A percentile compares a stretch with the other conserved stretches of the same genome.
phyloP scores from a whole-genome alignment of 305 asterid genomes.

The Rubia tinctorum region DNA sequence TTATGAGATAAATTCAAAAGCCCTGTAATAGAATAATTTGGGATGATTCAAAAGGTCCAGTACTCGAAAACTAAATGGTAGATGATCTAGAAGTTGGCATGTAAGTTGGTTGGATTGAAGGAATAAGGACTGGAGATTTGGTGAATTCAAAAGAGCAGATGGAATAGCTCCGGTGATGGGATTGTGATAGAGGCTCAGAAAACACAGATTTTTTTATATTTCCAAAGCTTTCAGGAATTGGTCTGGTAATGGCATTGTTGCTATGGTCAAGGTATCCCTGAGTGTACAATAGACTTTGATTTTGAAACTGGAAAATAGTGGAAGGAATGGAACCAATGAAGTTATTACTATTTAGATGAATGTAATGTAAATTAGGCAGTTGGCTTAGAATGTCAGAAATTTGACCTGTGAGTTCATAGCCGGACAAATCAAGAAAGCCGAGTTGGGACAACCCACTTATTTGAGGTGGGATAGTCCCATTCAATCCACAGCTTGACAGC shows the following conservation, averaged over 20 bases:
- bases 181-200: not conserved
- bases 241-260: not conserved
- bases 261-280: not conserved
- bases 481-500: not conserved
- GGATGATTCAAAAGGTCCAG: conserved; percentile 1
- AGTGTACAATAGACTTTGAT: not conserved
- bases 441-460: not conserved
- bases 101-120: conserved; percentile 11
- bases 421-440: conserved; percentile 23
- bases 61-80: no score
- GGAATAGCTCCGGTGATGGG: not conserved
- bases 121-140: not conserved
- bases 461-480: conserved; percentile 3
- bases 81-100: not conserved
- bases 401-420: not conserved
- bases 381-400: not conserved
- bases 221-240: not conserved
- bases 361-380: not conserved
- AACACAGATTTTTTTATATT: not conserved
- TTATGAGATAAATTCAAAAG: not conserved
- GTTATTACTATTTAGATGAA: not conserved
- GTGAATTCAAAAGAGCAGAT: not conserved
- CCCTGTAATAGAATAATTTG: not conserved
- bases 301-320: not conserved
- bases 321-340: not conserved